These are phyloP conservation scores for Aureobasidium lini DNA, from an alignment of 2,329 filamentous ascomycete species.

Conservation along the genomic window DNA sequence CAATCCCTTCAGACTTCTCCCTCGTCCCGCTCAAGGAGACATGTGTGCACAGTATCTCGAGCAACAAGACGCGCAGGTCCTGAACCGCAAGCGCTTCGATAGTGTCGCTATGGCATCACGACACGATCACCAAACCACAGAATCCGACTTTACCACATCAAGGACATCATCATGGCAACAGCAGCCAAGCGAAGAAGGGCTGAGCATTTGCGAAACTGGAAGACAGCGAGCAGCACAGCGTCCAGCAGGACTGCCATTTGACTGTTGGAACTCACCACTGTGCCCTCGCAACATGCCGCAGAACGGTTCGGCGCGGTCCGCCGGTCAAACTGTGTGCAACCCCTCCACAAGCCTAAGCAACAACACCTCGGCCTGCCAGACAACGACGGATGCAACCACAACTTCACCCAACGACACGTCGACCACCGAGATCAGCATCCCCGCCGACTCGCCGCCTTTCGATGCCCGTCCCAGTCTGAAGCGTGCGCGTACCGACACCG, in stretches of 20 bases:
- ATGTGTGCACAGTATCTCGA: conserved; percentile 8
- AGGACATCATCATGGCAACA: background rate
- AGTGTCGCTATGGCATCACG: conserved; percentile 7
- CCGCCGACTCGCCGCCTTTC: conserved; percentile 9
- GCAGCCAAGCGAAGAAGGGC: background rate
- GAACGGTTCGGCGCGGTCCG: conserved; percentile 12
- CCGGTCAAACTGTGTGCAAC: conserved; percentile 11
- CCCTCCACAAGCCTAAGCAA: conserved; percentile 8
- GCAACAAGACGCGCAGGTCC: background rate
- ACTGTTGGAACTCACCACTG: conserved; percentile 16
- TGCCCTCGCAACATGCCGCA: conserved; percentile 14
- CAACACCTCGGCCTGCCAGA: background rate
- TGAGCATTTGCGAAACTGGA: conserved; percentile 10
- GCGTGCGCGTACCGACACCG: conserved; percentile 8
- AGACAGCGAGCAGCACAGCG: conserved; percentile 1
- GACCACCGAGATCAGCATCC: conserved; percentile 2
- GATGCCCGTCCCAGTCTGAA: conserved; percentile 6
- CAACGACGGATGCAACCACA: background rate
- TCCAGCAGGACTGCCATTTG: conserved; percentile 10
- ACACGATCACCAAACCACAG: background rate
- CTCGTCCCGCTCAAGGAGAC: background rate
- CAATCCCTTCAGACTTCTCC: background rate
- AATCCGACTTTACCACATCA: conserved; percentile 9
- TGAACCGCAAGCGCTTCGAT: conserved; percentile 9
- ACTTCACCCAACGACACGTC: background rate